A percentile compares a stretch with the other conserved stretches of the same genome.
These are phyloP conservation scores for Lachancea waltii DNA, from an alignment of 805 yeast genomes.

Conservation along the genomic window DNA sequence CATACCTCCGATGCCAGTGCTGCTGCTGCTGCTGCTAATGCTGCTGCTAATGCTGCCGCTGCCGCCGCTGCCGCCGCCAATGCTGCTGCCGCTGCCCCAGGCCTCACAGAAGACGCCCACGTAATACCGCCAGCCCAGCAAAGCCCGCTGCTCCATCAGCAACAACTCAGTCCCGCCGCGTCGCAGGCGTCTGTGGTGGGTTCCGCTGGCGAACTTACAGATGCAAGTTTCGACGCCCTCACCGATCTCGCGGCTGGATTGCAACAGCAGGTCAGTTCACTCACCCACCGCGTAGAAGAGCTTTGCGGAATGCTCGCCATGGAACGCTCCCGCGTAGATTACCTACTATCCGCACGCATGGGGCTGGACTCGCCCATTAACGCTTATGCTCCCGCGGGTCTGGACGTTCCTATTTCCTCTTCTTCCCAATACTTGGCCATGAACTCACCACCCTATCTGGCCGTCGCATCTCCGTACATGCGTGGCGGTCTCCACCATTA, in stretches of 20 bases:
- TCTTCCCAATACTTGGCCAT: not conserved
- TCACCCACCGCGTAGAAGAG: slow-evolving; percentile 6
- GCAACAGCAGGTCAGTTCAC: slow-evolving; percentile 5
- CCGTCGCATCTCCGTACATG: not conserved
- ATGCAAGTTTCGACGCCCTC: slow-evolving; percentile 5
- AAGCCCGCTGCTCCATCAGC: no score
- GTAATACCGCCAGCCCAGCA: no score
- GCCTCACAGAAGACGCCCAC: not conserved
- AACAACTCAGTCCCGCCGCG: slow-evolving; percentile 4
- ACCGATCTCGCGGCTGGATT: slow-evolving; percentile 5
- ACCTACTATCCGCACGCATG: not conserved
- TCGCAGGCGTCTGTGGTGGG: slow-evolving; percentile 1
- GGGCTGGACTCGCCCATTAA: not conserved
- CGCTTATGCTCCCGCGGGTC: not conserved
- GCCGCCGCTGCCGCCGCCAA: not conserved
- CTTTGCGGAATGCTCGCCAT: slow-evolving; percentile 3
- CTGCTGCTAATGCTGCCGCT: no score
- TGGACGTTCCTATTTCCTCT: not conserved
- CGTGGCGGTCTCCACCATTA: no score
- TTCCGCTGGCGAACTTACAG: slow-evolving; percentile 4
- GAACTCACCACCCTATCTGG: slow-evolving; percentile 1
- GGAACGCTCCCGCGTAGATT: slow-evolving; percentile 6
- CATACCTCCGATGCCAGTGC: no score
- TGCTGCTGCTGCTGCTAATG: no score
- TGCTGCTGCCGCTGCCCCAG: not conserved